Base-by-base conservation (phyloP, 2,329 filamentous ascomycete species). In the Xylariaceae sp. region DNA sequence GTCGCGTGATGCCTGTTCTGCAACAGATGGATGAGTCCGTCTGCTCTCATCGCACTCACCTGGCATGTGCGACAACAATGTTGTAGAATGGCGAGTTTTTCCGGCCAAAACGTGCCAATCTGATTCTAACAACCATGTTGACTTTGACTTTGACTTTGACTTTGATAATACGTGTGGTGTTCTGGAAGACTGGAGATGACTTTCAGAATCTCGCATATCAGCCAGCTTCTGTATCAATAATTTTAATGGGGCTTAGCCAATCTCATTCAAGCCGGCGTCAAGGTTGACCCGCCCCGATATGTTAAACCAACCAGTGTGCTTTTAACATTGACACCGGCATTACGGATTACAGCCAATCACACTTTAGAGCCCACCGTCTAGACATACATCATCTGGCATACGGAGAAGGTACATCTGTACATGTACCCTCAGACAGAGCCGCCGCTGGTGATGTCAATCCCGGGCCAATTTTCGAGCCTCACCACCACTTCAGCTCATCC, bases 81-180 rank as follows among this genome's bases (percentile, higher is more conserved):
- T 98, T 98, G 78, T 95, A 98, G 60, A 96, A 86, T 2, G 93
- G 92, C n/a, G 80, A 67, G 65, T 95, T 91, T 55, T 80, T 82
- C 67, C 86, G 88, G 64, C 91, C 90, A 67, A 97, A 95, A 67
- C 93, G 91, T 59, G 93, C 88, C 58, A 98, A 83, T 48, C 93
- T 86, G 67, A 98, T 93, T 67, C 87, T 87, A 62, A 98, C 78
- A 52, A 97, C 92, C 93, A 98, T 95, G 42, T 35, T 40, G 40
- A 29, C 21, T 42, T 17, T 35, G 14, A 23, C 35, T 36, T n/a
- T 36, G 47, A 32, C 46, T 45, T 36, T 36, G 12, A 8, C 16
- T 36, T 36, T 8, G 16, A 36, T 36, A 16, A 16, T 7, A 20
- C 34, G n/a, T n/a, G n/a, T n/a, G n/a, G n/a, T n/a, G n/a, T n/a